phyloP scores from a whole-genome alignment of 2,329 filamentous ascomycete species.

The Penicillium sp. region DNA sequence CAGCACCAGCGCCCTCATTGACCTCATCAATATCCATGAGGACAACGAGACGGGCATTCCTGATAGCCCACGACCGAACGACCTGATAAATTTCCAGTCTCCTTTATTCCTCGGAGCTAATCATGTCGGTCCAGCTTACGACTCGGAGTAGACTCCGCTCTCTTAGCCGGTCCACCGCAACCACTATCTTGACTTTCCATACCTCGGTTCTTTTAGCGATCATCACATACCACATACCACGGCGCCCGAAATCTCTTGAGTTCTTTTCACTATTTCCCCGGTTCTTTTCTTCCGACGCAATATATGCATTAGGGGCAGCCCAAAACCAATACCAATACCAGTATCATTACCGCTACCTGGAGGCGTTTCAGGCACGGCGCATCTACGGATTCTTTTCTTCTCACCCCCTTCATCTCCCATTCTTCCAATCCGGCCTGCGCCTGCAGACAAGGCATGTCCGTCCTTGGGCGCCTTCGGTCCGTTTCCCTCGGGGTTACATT shows the following conservation, averaged over 20 bases:
- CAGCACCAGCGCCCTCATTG: not conserved
- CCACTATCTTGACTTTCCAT: not conserved
- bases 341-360: too few species aligned
- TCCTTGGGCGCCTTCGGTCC: not conserved
- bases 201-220: conserved; percentile 15
- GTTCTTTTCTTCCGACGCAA: conserved; percentile 9
- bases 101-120: conserved; percentile 9
- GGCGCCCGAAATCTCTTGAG: conserved; percentile 6
- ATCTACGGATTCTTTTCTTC: conserved; percentile 2
- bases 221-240: conserved; percentile 13
- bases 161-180: not conserved
- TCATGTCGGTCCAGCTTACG: conserved; percentile 9
- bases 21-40: conserved; percentile 6
- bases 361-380: conserved; percentile 7
- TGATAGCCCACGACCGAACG: not conserved
- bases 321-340: conserved; percentile 2
- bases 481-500: not conserved
- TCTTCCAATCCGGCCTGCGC: conserved; percentile 8
- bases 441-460: conserved; percentile 10
- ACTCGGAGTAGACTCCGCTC: conserved; percentile 11
- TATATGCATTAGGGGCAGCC: conserved; percentile 6
- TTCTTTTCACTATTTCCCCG: conserved; percentile 2
- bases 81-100: not conserved
- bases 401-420: conserved; percentile 7
- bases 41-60: not conserved